These are phyloP conservation scores for Anthracocystis panici-leucophaei DNA, from an alignment of 1,284 basidiomycete genomes.

Conservation along the genomic window DNA sequence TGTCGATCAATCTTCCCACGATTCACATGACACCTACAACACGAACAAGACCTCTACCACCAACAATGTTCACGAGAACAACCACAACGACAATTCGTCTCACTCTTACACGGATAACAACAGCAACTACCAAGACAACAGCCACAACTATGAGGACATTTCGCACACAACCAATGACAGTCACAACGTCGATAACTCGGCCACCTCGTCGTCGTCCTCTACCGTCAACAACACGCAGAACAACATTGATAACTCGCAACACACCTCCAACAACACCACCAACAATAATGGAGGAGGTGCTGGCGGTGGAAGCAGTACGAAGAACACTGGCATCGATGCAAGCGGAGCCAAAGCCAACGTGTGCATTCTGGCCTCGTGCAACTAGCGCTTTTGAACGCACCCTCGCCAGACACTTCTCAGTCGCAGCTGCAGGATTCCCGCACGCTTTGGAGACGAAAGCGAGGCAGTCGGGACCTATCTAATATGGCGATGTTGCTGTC, in stretches of 20 bases:
- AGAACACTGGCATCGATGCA: slow-evolving; percentile 24
- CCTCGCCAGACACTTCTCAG: neutral
- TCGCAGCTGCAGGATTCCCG: neutral
- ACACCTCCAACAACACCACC: slow-evolving; percentile 12
- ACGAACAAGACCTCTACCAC: slow-evolving; percentile 10
- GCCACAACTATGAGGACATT: slow-evolving; percentile 18
- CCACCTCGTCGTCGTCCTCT: slow-evolving; percentile 4
- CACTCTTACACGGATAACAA: slow-evolving; percentile 12
- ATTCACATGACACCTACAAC: slow-evolving; percentile 31
- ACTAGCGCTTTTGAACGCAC: neutral
- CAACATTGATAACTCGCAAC: slow-evolving; percentile 17
- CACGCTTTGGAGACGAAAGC: neutral
- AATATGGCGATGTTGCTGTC: neutral
- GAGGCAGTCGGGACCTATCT: neutral
- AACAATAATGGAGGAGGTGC: slow-evolving; percentile 11
- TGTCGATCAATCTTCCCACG: slow-evolving; percentile 24
- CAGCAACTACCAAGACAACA: slow-evolving; percentile 16
- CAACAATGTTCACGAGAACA: slow-evolving; percentile 17
- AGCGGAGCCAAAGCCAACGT: slow-evolving; percentile 31
- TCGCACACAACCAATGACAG: slow-evolving; percentile 11
- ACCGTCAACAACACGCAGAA: slow-evolving; percentile 14
- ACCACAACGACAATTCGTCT: slow-evolving; percentile 17
- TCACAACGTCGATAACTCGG: slow-evolving; percentile 19
- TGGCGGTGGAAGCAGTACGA: slow-evolving; percentile 7
- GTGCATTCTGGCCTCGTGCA: slow-evolving; percentile 32